A percentile compares a stretch with the other conserved stretches of the same genome.
phyloP scores from a whole-genome alignment of 2,329 filamentous ascomycete genomes.

The Microsporum canis region DNA sequence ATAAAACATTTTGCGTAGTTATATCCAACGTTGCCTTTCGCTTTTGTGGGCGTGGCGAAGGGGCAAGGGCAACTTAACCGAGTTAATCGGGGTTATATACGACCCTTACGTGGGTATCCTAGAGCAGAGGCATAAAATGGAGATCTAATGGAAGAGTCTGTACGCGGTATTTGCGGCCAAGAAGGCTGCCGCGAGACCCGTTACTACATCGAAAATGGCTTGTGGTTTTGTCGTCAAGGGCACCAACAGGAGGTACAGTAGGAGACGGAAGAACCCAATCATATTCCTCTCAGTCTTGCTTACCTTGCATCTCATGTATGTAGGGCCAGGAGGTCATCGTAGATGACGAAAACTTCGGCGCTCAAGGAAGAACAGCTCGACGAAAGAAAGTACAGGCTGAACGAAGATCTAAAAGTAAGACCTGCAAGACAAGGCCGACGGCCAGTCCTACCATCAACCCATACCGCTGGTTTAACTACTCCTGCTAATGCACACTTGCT shows the following conservation, averaged over 20 bases:
- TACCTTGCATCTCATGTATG: not conserved
- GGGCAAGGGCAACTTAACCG: not conserved
- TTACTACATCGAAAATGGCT: constrained; percentile 64
- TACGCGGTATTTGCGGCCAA: constrained; percentile 42
- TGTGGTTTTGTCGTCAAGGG: constrained; percentile 67
- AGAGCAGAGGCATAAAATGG: not conserved
- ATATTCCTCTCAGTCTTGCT: not conserved
- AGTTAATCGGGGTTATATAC: not conserved
- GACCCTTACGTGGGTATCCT: not conserved
- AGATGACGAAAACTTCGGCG: constrained; percentile 60
- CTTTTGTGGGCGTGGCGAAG: not conserved
- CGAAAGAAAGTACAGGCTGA: constrained; percentile 47
- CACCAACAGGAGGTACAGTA: constrained; percentile 60
- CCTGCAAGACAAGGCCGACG: constrained; percentile 24
- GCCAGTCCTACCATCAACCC: constrained; percentile 6
- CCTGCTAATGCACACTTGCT: not conserved
- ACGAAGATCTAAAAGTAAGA: constrained; percentile 40
- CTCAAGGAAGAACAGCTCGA: constrained; percentile 46
- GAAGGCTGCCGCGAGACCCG: constrained; percentile 59
- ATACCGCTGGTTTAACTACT: constrained; percentile 4
- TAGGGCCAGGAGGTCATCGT: constrained; percentile 38
- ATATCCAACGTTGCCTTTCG: not conserved
- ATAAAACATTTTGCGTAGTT: not conserved
- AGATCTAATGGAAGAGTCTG: constrained; percentile 32
- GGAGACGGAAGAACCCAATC: not conserved